Conservation (phyloP, 257 asterid genomes). For the Striga asiatica region DNA sequence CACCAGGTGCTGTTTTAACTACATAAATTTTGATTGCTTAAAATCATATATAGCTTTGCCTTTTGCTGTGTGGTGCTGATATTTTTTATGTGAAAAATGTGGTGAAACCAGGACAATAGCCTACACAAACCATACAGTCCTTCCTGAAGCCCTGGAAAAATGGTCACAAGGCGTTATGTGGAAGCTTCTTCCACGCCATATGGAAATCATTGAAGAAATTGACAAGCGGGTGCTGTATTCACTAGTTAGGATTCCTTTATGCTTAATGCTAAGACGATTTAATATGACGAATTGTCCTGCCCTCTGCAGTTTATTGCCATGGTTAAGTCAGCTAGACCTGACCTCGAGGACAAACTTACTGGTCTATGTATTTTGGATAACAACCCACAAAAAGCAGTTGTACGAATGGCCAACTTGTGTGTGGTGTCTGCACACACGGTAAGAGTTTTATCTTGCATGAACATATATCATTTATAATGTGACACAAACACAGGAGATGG, state of each 20-base stretch:
- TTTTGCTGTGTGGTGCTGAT: slow-evolving; percentile 5
- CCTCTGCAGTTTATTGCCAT: slow-evolving; percentile 58
- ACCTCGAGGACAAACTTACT: slow-evolving; percentile 64
- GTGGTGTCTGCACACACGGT: slow-evolving; percentile 94
- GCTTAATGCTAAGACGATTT: slow-evolving; percentile 3
- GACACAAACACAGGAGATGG: neutral
- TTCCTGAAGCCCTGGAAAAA: slow-evolving; percentile 98
- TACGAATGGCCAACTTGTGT: slow-evolving; percentile 97
- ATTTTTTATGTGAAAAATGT: slow-evolving; percentile 17
- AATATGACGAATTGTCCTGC: slow-evolving; percentile 4
- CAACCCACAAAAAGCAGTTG: slow-evolving; percentile 79
- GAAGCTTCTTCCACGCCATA: slow-evolving; percentile 99
- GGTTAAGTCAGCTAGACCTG: slow-evolving; percentile 63
- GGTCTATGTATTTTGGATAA: slow-evolving; percentile 69
- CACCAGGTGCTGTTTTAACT: slow-evolving; percentile 43
- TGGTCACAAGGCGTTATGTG: slow-evolving; percentile 99
- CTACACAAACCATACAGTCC: slow-evolving; percentile 95
- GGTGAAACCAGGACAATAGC: slow-evolving; percentile 69
- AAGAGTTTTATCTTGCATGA: slow-evolving; percentile 28
- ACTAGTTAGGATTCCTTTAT: neutral
- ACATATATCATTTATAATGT: neutral
- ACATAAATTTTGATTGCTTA: neutral
- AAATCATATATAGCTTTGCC: slow-evolving; percentile 13
- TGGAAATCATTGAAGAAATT: slow-evolving; percentile 93
- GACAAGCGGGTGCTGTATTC: slow-evolving; percentile 66